Evolutionary conservation across 768 basidiomycete species (phyloP), one percentile per base, ranked within the genome.

Genomic region (Termitomyces sp.): DNA sequence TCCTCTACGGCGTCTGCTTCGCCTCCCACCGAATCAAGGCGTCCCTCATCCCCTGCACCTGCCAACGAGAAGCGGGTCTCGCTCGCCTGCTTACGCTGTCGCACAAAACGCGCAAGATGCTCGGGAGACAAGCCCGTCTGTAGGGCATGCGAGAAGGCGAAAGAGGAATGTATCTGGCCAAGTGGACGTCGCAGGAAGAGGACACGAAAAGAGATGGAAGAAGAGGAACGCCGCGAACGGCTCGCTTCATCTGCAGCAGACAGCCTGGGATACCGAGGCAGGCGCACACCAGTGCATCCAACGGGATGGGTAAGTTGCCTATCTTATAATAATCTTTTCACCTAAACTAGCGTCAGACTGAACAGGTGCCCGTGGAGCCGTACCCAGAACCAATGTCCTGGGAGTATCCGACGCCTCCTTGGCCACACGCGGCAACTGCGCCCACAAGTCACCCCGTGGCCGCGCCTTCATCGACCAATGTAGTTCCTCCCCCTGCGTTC

Each of bases 41-140:
- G 51, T 17, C 32, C 31, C 19, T n/a, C 46, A n/a, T 58, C 57
- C n/a, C 51, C 57, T 19, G 29, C 43, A 19, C 23, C 41, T 14
- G 21, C 40, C 6, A 59, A 59, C 45, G 60, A 62, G 54, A 62
- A 62, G 46, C 60, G 60, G n/a, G 57, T 62, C 37, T 51, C 60
- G 4, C 60, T 62, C 16, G 57, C 60, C 47, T 62, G 60, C 51
- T 46, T 58, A 31, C 60, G 60, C 23, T 62, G 60, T 42, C 60
- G 60, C 21, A 59, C 58, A 12, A 62, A 62, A 29, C 60, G 60
- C 27, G 60, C 60, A 19, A 44, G 60, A 38, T 62, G 60, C 27
- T 62, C 60, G 38, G 60, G 60, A 19, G 57, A 62, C 45, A 62
- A 59, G 46, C 60, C 60, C 10, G 50, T 59, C 17, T 62, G 60